Evolutionary conservation across 495 filamentous ascomycete genomes (phyloP), one percentile per base, ranked within the genome.

Genomic region (Hypoxylon subgilvum): DNA sequence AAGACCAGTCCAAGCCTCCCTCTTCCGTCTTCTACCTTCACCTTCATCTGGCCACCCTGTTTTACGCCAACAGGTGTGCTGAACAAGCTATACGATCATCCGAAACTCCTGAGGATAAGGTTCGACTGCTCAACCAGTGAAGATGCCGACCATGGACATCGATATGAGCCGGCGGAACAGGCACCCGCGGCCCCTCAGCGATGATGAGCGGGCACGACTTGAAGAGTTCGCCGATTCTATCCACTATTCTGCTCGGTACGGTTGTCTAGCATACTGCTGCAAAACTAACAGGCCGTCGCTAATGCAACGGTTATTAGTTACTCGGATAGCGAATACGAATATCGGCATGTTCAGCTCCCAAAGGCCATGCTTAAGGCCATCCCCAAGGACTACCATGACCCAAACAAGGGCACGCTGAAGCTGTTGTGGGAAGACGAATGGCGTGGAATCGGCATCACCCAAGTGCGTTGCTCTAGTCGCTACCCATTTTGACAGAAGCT

Each of bases 341-440:
- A 95, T 73, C 90, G 94, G 43, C 94, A 98, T 72, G 94, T 98
- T 21, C 92, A 96, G 72, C 85, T 98, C 19, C 94, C 94, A 3
- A 97, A 97, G 73, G 86, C 88, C 41, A 98, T 98, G 94, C 84
- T 98, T 35, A 98, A 97, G 74, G 88, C 85, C 25, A 97, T 98
- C 58, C 94, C 94, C 9, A 83, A 92, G 69, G 95, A 96, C 47
- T 98, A 97, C 72, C 95, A 96, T 67, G 94, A 97, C 67, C 82
- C 84, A 23, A 76, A 86, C 14, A 91, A 96, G 63, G 93, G 94
- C 30, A 97, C 93, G 4, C 77, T 98, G 74, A 98, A 98, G 75
- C 75, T 98, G 54, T 77, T 98, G 41, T 96, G 94, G 90, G 94
- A 98, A 73, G 95, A 97, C 43, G 94, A 98, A 73, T 98, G 94